These are phyloP conservation scores for Nemophila menziesii DNA, from an alignment of 257 asterid genomes.

Conservation along the genomic window DNA sequence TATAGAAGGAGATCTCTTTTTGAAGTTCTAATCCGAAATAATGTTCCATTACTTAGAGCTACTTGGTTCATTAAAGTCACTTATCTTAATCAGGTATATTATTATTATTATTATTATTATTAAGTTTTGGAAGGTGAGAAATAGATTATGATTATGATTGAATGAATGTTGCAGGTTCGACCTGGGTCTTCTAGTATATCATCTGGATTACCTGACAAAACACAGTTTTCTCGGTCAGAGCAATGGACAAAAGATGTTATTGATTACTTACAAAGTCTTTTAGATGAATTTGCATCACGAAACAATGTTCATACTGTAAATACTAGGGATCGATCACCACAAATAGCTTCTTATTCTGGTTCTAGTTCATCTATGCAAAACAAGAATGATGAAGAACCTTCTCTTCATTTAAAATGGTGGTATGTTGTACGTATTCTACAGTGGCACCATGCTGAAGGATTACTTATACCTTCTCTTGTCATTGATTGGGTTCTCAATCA, in stretches of 20 bases:
- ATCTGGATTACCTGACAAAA: conserved; percentile 67
- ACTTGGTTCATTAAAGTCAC: conserved; percentile 97
- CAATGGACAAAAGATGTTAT: conserved; percentile 95
- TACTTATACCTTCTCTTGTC: conserved; percentile 71
- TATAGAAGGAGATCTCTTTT: conserved; percentile 64
- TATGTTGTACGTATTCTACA: conserved; percentile 85
- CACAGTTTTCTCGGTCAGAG: conserved; percentile 72
- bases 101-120: conserved; percentile 6
- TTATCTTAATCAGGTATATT: conserved; percentile 95
- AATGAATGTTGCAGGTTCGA: conserved; percentile 66
- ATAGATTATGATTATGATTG: conserved; percentile 17
- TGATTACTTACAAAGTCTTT: conserved; percentile 77
- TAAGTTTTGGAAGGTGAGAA: conserved; percentile 10
- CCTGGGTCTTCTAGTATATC: conserved; percentile 57
- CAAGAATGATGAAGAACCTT: conserved; percentile 66
- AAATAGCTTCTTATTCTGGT: conserved; percentile 53
- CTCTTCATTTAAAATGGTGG: conserved; percentile 95
- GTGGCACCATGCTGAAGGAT: conserved; percentile 96
- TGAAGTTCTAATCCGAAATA: conserved; percentile 79
- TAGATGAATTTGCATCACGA: conserved; percentile 76
- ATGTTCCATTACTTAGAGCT: conserved; percentile 86
- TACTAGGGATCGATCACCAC: conserved; percentile 58
- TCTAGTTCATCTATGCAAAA: conserved; percentile 50
- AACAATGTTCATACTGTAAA: conserved; percentile 44
- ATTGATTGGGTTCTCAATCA: conserved; percentile 96